Base-by-base conservation (phyloP, 345 rosid species). In the Eucalyptus victrix region DNA sequence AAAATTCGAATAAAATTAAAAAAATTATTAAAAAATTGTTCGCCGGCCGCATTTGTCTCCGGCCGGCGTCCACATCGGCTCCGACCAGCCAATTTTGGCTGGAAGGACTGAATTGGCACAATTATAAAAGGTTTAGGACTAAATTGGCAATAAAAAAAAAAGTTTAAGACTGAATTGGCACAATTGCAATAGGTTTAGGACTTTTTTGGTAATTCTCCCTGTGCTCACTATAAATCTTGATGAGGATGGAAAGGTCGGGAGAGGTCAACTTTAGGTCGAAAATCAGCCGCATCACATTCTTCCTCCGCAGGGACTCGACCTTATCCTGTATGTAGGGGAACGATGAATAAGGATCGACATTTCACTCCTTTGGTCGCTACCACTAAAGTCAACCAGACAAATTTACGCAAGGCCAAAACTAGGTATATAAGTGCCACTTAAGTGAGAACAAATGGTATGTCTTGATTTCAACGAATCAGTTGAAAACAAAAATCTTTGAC, bases 271-370 rank as follows among this genome's bases (percentile, higher is more conserved):
- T 91, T 37, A 92, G 90, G 88, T 90, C 92, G 12, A 91, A 76
- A 34, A 92, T 89, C 2, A 92, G 91, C 42, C 90, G 86, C 44
- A 92, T 56, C 89, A 92, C 92, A 9, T 88, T 88, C 87, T 90
- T 92, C 83, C 92, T 88, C 23, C 92, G 16, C 26, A 92, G 89
- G 11, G 76, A 88, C 4, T 92, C 93, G 47, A 92, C 76, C 90
- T 80, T 88, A 50, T 88, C 91, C 91, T 90, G 72, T 90, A 24
- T 26, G 67, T 58, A 5, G n/a, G 4, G 14, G n/a, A 58, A 58
- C n/a, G n/a, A 58, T 12, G 28, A 26, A 58, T n/a, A 58, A 58
- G 67, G n/a, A 58, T 58, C 67, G 6, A 12, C 67, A 58, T 58
- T 26, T 58, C 67, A 26, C 15, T 58, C 67, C 67, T 58, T 58